phyloP scores from a whole-genome alignment of 2,329 filamentous ascomycete species.

The Trichoderma endophyticum region DNA sequence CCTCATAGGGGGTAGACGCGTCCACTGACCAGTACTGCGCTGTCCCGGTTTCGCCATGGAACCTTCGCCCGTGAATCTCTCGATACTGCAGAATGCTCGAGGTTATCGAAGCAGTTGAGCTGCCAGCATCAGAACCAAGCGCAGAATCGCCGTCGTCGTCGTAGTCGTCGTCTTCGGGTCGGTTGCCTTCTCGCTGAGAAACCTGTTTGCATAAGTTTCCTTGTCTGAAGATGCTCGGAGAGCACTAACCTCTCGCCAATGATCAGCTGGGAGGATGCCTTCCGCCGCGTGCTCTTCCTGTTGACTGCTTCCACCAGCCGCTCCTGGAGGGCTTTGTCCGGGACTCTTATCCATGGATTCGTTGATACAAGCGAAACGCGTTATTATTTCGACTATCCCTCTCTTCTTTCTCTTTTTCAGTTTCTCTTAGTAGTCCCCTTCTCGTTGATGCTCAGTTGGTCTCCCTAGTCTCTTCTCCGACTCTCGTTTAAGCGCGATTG shows the following conservation, averaged over 20 bases:
- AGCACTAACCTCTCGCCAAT: constrained; percentile 17
- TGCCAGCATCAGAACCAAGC: constrained; percentile 23
- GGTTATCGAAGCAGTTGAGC: constrained; percentile 33
- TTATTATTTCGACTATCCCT: not conserved
- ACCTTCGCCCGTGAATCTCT: constrained; percentile 32
- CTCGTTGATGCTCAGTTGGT: not conserved
- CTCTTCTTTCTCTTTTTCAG: not conserved
- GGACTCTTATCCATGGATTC: not conserved
- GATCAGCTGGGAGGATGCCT: constrained; percentile 13
- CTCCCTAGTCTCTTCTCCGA: not conserved
- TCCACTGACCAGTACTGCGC: constrained; percentile 9
- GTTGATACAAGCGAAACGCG: not conserved
- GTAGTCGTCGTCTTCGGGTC: constrained; percentile 10
- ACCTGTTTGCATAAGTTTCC: not conserved
- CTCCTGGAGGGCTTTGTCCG: not conserved
- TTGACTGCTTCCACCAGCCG: not conserved
- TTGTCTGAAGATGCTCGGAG: not conserved
- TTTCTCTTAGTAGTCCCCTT: not conserved
- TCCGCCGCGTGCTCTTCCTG: not conserved
- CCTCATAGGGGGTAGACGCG: not conserved
- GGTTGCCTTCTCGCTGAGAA: not conserved
- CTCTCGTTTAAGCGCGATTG: not conserved
- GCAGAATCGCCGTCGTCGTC: constrained; percentile 27
- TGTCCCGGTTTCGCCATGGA: constrained; percentile 24
- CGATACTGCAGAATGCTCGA: constrained; percentile 35